Evolutionary conservation across 345 rosid genomes (phyloP), one percentile per base, ranked within the genome.

Genomic region (Eucalyptus guilfoylei): DNA sequence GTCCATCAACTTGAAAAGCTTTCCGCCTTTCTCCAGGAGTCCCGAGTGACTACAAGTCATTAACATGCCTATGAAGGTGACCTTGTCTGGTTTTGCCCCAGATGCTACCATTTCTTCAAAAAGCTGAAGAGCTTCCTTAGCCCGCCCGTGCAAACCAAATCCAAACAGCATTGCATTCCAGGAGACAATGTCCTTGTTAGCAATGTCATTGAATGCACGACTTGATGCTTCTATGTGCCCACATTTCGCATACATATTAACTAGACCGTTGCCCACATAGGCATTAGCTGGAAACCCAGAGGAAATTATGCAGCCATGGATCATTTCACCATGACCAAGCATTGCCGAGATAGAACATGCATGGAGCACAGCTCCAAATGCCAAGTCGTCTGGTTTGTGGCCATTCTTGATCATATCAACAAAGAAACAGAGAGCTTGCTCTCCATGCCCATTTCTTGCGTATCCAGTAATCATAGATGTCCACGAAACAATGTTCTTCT

Each of bases 1-100:
- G 69, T 85, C 48, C 95, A 97, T 97, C 2, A 92, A 90, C 55
- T 92, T 76, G 11, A 95, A 95, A 83, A 95, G 42, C 49, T 11
- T 19, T 21, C 92, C 89, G 52, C 97, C 99, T 92, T 94, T 87
- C 86, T 95, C 91, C 64, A 96, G 85, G 67, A 96, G 94, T 5
- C 99, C 98, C 2, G 94, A 93, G 90, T 97, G 99, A 92, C 99
- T 96, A 67, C 99, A 97, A 89, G 96, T 93, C 91, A 95, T 93
- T 81, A 96, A 80, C 90, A 97, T 85, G 88, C 98, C 95, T 37
- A 95, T 94, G 91, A 97, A 97, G 87, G 97, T 97, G 37, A 95
- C 94, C n/a, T 93, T 93, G 90, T 95, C 99, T 37, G 98, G 99
- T 54, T 90, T 95, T 76, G 44, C 80, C 83, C 96, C 95, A 5